Evolutionary conservation across 2,329 filamentous ascomycete species (phyloP), one percentile per base, ranked within the genome.

Genomic region (Didymella keratinophila): DNA sequence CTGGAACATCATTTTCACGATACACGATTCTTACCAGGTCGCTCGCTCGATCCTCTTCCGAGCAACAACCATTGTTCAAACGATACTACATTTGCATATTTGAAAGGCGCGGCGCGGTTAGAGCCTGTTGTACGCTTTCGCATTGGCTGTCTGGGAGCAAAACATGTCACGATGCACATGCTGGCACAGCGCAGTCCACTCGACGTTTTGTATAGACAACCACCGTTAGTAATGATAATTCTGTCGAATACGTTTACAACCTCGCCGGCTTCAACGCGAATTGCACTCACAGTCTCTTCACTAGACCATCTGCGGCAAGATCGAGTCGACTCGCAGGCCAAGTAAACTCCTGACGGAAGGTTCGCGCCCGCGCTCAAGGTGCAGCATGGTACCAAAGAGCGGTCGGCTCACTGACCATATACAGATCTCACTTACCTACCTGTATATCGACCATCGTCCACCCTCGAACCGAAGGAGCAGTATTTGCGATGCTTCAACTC

Each of bases 181-280:
- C n/a, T 46, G 23, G 37, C 12, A 32, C 21, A 11, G 6, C 30
- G 16, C 32, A 36, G 32, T n/a, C 32, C 7, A 36, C 32, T 46
- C 42, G 23, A 44, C 16, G 4, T 16, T 52, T 25, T 56, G 34
- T 42, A 56, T 56, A 56, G 53, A 41, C 43, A 45, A n/a, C 7
- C 34, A 56, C 21, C 32, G 14, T 46, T 42, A 56, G 34, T 56
- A 56, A 46, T 56, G 14, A 41, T 51, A 46, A 32, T 46, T 51
- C 46, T 25, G 12, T 8, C 20, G 27, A 28, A 2, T 3, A 43
- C 16, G 6, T 39, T 23, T 10, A n/a, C 10, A 3, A n/a, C 6
- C 20, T 25, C 16, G n/a, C 18, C 9, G 32, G 47, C 47, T 20
- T 36, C 47, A 50, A n/a, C 27, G 23, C 42, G 36, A 20, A 39